Evolutionary conservation across 768 basidiomycete genomes (phyloP), one percentile per base, ranked within the genome.

Genomic region (Lactarius deliciosus): DNA sequence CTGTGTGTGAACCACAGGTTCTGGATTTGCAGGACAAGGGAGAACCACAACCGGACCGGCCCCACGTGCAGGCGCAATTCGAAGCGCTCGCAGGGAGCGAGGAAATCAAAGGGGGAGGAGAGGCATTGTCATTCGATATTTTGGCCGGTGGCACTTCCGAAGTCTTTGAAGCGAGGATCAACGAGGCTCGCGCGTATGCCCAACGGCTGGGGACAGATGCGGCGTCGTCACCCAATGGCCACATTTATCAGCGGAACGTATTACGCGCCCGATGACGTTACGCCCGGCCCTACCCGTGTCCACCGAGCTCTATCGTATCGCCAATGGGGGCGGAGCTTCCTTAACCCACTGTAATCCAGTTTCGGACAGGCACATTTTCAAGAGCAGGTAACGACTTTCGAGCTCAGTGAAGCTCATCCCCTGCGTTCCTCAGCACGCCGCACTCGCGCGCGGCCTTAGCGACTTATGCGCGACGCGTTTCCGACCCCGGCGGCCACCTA

Each of bases 331-430:
- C 70, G 94, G 90, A 81, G 83, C 25, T 91, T 93, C 75, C 74
- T 89, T 63, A 78, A 80, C n/a, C 73, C 76, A 47, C 79, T 94
- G 65, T 89, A 92, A 72, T 75, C 69, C 0, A 90, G 91, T 69
- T 73, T 87, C 30, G 76, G 74, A 3, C 74, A 76, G 18, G 90
- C 91, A 71, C 72, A 86, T 72, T 73, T 95, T 6, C 91, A 92
- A 75, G 87, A 91, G 74, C 79, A 86, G 81, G 92, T 73, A 34
- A 10, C 2, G 25, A 28, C 25, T 28, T 28, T 28, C 2, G 25
- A 28, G 25, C 25, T 28, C 25, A 2, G 25, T 28, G 25, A 28
- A 28, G 25, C 25, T 28, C 25, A 28, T 28, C 25, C 25, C 25
- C 25, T 28, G 25, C 25, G 25, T 28, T 28, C 25, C 25, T 2